Evolutionary conservation across 2,329 filamentous ascomycete species (phyloP), one percentile per base, ranked within the genome.

Genomic region (Phaeophleospora eucalypticola): DNA sequence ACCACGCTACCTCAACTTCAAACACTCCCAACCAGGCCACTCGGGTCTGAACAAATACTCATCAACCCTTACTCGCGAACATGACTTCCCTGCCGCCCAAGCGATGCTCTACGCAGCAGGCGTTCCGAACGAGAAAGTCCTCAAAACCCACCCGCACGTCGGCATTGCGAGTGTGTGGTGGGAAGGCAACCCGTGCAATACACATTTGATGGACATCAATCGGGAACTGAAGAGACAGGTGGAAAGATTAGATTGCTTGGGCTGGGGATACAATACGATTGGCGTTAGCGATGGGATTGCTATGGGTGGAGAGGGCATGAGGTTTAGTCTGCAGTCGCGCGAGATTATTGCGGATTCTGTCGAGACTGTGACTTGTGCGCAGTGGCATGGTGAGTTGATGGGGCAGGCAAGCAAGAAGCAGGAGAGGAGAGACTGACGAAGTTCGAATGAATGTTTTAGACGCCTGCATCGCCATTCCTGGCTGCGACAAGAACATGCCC

Each of bases 401-500:
- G 12, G 12, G 24, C 6, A 29, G 24, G 12, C 12, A 7, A 12
- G 24, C 7, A 12, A 29, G 24, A 29, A 7, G 24, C 7, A 6
- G 6, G 24, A 29, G 6, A 29, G 6, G 24, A 12, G 24, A 29
- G 24, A 12, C 6, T 29, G 24, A 29, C n/a, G n/a, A n/a, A n/a
- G n/a, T n/a, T n/a, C n/a, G n/a, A n/a, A n/a, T n/a, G n/a, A n/a
- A n/a, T n/a, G n/a, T n/a, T n/a, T n/a, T 29, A 29, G 24, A 96
- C 65, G 91, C 89, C 48, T 94, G 90, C 67, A 90, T 96, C 65
- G 83, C 87, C 21, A 91, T 96, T 58, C 89, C 91, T 0, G 90
- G 90, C 9, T 96, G 90, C 67, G 90, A 96, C 73, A 96, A 96
- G 79, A 96, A 96, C 68, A 96, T 96, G 91, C 90, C 90, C 0